Conservation (phyloP, 2,329 filamentous ascomycete species). For the Cladosporium sp. region DNA sequence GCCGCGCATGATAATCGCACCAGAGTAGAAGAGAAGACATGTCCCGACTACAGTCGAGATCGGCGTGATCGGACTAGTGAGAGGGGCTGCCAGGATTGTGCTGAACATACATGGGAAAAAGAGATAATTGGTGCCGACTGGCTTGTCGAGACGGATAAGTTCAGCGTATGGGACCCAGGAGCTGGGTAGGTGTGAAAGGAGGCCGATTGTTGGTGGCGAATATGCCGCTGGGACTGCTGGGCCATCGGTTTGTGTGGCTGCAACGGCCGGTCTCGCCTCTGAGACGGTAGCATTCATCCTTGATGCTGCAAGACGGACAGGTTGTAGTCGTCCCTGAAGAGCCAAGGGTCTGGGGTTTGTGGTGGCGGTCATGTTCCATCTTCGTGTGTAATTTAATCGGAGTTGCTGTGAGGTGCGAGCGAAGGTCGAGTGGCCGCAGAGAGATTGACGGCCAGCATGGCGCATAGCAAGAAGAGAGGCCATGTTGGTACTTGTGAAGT, state of each 20-base stretch:
- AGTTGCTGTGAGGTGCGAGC: conserved; percentile 5
- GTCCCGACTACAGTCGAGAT: conserved; percentile 66
- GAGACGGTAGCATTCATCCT: background rate
- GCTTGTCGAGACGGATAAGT: conserved; percentile 78
- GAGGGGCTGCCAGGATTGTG: conserved; percentile 74
- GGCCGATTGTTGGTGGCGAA: conserved; percentile 67
- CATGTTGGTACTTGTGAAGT: background rate
- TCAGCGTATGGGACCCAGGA: conserved; percentile 80
- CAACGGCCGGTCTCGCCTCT: background rate
- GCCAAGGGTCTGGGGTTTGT: background rate
- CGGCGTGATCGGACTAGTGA: conserved; percentile 62
- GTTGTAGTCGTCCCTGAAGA: background rate
- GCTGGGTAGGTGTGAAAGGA: conserved; percentile 68
- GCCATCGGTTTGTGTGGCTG: background rate
- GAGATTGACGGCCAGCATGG: background rate
- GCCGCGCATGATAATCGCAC: conserved; percentile 81
- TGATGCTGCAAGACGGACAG: background rate
- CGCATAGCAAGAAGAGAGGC: conserved; percentile 8
- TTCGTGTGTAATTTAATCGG: background rate
- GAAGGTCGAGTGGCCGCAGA: background rate
- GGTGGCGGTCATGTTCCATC: background rate
- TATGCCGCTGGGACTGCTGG: conserved; percentile 47
- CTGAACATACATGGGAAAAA: conserved; percentile 86
- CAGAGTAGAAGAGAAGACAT: conserved; percentile 68
- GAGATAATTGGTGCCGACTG: conserved; percentile 79